phyloP scores from a whole-genome alignment of 768 basidiomycete species.

The Boletus subparvulus region DNA sequence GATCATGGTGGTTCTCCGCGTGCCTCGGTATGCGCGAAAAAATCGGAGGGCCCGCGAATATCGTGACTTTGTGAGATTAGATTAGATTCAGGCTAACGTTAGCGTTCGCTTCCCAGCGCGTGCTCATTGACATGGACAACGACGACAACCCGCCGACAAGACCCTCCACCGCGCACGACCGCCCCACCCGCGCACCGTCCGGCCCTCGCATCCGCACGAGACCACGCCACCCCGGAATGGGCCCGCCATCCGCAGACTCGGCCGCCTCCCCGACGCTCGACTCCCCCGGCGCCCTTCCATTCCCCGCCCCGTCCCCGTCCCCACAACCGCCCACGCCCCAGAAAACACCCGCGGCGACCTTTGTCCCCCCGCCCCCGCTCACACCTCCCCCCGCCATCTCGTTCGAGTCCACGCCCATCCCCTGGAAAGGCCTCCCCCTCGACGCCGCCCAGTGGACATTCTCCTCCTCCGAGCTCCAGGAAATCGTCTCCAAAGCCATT shows the following conservation, averaged over 20 bases:
- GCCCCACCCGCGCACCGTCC: constrained; percentile 21
- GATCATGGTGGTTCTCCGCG: background rate
- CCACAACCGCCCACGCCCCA: background rate
- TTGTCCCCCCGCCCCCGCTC: constrained; percentile 34
- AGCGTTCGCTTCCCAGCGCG: background rate
- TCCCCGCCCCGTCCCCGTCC: background rate
- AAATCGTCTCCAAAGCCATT: constrained; percentile 70
- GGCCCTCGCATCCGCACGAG: constrained; percentile 24
- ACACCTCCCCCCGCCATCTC: constrained; percentile 49
- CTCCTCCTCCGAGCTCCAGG: constrained; percentile 56
- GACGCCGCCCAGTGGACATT: constrained; percentile 68
- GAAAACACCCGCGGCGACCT: background rate
- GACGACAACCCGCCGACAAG: constrained; percentile 5
- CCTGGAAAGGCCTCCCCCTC: constrained; percentile 67
- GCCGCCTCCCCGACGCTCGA: background rate
- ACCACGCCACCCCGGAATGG: constrained; percentile 1
- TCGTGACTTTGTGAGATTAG: constrained; percentile 16
- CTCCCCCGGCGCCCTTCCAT: constrained; percentile 2
- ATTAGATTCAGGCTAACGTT: constrained; percentile 5
- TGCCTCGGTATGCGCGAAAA: constrained; percentile 17
- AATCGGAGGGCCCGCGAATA: constrained; percentile 27
- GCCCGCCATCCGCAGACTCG: no score
- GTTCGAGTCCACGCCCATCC: constrained; percentile 57
- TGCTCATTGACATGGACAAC: constrained; percentile 14
- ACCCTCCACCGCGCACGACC: constrained; percentile 21